Percentiles rank a stretch among this genome's conserved stretches.
Conservation (phyloP, 1,284 basidiomycete genomes). For the Leccinum pachyderme region DNA sequence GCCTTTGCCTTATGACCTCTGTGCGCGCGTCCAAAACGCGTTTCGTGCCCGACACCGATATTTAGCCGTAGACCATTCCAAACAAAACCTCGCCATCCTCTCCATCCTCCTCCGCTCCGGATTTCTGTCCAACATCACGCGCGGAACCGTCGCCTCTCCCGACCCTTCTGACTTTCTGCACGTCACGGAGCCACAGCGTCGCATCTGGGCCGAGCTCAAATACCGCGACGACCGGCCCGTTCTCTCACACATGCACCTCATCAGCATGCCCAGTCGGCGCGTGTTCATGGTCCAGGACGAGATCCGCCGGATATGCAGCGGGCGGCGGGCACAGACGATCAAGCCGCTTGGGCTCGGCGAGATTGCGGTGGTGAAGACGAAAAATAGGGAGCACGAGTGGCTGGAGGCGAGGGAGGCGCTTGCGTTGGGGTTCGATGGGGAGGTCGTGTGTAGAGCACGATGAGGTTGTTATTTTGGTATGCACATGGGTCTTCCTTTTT, state of each 20-base stretch:
- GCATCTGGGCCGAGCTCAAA: constrained; percentile 75
- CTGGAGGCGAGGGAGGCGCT: constrained; percentile 58
- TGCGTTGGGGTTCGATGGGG: constrained; percentile 61
- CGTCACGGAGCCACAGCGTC: constrained; percentile 56
- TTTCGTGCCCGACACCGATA: constrained; percentile 78
- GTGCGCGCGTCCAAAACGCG: constrained; percentile 83
- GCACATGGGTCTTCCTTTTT: background rate
- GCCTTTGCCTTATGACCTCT: constrained; percentile 79
- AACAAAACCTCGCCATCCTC: constrained; percentile 80
- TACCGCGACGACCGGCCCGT: constrained; percentile 86
- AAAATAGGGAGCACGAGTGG: constrained; percentile 65
- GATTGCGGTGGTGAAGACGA: constrained; percentile 78
- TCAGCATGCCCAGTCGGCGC: constrained; percentile 40
- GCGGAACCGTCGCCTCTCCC: constrained; percentile 71
- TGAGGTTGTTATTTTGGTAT: constrained; percentile 26
- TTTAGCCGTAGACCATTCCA: constrained; percentile 74
- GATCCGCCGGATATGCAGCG: constrained; percentile 72
- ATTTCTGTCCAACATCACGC: constrained; percentile 77
- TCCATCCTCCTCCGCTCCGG: constrained; percentile 85
- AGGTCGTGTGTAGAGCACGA: constrained; percentile 72
- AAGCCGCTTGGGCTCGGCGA: constrained; percentile 83
- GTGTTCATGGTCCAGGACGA: constrained; percentile 74
- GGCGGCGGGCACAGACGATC: constrained; percentile 65
- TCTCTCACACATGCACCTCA: constrained; percentile 45
- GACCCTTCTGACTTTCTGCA: constrained; percentile 59